Evolutionary conservation across 805 yeast species (phyloP).

Genomic region (Barnettozyma populi): DNA sequence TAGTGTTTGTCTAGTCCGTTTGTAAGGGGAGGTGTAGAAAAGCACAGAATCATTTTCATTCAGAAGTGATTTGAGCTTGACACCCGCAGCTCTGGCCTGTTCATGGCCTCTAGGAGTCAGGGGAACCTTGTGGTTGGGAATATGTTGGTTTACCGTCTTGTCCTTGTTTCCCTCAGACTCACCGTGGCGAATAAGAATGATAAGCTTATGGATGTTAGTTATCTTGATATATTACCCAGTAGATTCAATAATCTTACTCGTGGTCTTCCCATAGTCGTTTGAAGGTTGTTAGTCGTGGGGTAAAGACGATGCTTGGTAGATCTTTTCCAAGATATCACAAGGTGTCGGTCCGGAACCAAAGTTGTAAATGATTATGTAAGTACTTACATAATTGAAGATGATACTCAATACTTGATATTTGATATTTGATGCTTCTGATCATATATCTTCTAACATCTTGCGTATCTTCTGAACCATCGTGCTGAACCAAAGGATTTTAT

Average conservation of each 20-base stretch:
- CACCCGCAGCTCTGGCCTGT: constrained; percentile 60
- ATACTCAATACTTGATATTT: no score
- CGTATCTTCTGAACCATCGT: no score
- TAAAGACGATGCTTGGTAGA: neutral
- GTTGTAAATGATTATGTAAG: neutral
- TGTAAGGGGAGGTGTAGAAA: constrained; percentile 83
- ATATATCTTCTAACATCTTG: no score
- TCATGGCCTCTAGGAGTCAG: constrained; percentile 65
- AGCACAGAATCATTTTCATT: constrained; percentile 52
- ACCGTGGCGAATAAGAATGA: constrained; percentile 83
- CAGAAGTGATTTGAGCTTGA: constrained; percentile 38
- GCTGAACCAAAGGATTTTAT: no score
- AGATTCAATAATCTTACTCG: constrained; percentile 17
- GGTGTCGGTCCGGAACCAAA: neutral
- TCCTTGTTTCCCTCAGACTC: constrained; percentile 89
- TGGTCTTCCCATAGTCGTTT: constrained; percentile 18
- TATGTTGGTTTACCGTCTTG: constrained; percentile 68
- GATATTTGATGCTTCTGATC: no score
- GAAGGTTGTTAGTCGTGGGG: neutral
- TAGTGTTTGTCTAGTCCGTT: constrained; percentile 79
- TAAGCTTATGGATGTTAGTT: constrained; percentile 33
- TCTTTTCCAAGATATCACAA: neutral
- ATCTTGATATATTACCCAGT: neutral
- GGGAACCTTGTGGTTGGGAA: constrained; percentile 77
- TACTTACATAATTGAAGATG: no score